These are phyloP conservation scores for Naganishia kalamii DNA, from an alignment of 768 basidiomycete genomes.

Conservation along the genomic window DNA sequence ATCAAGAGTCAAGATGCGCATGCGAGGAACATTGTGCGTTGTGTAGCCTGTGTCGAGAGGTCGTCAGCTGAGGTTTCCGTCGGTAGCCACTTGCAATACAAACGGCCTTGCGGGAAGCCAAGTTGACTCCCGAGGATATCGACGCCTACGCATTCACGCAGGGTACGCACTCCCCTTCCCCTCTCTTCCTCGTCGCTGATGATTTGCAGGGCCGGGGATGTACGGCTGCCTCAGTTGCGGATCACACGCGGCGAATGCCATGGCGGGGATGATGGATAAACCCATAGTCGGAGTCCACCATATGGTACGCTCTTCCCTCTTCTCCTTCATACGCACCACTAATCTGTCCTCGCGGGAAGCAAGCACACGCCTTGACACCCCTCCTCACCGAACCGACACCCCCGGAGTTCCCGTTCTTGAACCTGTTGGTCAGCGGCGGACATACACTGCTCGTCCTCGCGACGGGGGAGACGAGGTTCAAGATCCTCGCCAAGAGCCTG, in stretches of 20 bases:
- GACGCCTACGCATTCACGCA: conserved; percentile 87
- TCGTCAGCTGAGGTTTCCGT: not conserved
- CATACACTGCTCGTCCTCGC: conserved; percentile 84
- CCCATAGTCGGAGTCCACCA: conserved; percentile 88
- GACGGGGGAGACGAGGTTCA: conserved; percentile 55
- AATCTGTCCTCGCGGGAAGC: conserved; percentile 50
- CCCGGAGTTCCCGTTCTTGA: conserved; percentile 75
- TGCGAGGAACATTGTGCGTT: conserved; percentile 64
- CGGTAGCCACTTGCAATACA: conserved; percentile 66
- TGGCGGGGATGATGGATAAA: conserved; percentile 70
- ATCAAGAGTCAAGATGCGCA: conserved; percentile 69
- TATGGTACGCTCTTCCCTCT: conserved; percentile 58
- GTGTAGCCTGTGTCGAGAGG: not conserved
- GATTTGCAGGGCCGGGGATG: conserved; percentile 51
- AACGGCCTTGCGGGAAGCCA: conserved; percentile 62
- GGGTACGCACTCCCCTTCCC: conserved; percentile 55
- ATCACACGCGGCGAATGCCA: conserved; percentile 72
- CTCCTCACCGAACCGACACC: conserved; percentile 56
- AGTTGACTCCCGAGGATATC: conserved; percentile 57
- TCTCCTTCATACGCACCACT: not conserved
- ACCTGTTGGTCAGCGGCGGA: conserved; percentile 84
- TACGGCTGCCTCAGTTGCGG: conserved; percentile 72
- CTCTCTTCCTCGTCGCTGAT: not conserved
- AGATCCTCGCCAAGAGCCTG: conserved; percentile 64
- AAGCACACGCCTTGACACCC: conserved; percentile 84